A percentile compares a stretch with the other conserved stretches of the same genome.
Evolutionary conservation across 345 rosid species (phyloP).

Genomic region (Citrus trifoliata): DNA sequence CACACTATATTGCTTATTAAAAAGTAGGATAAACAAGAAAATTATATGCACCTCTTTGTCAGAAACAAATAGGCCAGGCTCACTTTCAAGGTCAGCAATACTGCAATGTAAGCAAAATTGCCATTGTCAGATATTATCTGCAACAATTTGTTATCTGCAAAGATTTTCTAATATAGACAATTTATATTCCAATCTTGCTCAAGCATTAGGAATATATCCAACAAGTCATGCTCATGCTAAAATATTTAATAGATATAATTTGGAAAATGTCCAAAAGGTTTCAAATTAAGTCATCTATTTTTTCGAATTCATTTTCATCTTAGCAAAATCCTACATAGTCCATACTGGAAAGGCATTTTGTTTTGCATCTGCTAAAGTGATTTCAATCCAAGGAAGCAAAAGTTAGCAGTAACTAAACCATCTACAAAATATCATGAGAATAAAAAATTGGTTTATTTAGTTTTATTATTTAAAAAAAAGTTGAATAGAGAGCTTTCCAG

Average conservation of each 20-base stretch:
- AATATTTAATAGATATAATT: not conserved
- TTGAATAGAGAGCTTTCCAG: too few species aligned
- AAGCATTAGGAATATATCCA: not conserved
- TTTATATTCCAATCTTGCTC: not conserved
- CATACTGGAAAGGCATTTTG: not conserved
- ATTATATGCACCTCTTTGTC: slow-evolving; percentile 64
- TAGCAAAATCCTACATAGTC: not conserved
- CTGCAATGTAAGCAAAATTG: slow-evolving; percentile 37
- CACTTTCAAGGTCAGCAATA: slow-evolving; percentile 82
- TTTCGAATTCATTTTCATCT: not conserved
- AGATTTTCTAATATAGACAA: not conserved
- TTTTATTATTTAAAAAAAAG: too few species aligned
- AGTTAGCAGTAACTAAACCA: not conserved
- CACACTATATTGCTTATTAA: not conserved
- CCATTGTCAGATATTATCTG: not conserved
- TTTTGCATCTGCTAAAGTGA: not conserved
- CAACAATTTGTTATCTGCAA: not conserved
- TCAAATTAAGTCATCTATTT: not conserved
- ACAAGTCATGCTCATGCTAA: not conserved
- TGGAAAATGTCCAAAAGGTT: not conserved
- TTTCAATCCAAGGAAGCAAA: not conserved
- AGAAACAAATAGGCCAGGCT: slow-evolving; percentile 73
- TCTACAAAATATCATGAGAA: not conserved
- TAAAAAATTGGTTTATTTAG: too few species aligned
- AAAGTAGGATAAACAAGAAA: not conserved